phyloP scores from a whole-genome alignment of 768 basidiomycete species.

The Tulasnella sp. region DNA sequence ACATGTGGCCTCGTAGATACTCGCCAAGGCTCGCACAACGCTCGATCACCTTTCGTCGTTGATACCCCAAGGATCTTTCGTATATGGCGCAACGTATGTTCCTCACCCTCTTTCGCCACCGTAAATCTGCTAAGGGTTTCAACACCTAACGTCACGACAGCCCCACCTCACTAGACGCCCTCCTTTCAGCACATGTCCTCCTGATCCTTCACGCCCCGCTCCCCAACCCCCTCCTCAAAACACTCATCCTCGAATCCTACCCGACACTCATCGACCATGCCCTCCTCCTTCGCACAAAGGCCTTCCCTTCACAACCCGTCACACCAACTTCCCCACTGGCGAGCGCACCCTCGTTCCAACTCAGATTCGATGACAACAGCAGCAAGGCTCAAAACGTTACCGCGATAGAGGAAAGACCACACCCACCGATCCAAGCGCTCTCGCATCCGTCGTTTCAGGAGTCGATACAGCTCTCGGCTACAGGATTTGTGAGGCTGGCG shows the following conservation, averaged over 20 bases:
- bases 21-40: conserved; percentile 44
- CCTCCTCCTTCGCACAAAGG: conserved; percentile 33
- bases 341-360: not conserved
- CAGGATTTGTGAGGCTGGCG: not conserved
- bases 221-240: conserved; percentile 47
- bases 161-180: conserved; percentile 49
- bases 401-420: not conserved
- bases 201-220: conserved; percentile 48
- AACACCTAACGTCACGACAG: conserved; percentile 28
- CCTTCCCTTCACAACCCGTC: conserved; percentile 20
- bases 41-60: conserved; percentile 51
- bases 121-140: not conserved
- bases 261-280: conserved; percentile 50
- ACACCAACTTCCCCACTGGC: not conserved
- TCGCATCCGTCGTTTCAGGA: not conserved
- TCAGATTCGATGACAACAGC: too few species aligned
- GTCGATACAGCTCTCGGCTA: not conserved
- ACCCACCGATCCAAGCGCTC: conserved; percentile 1
- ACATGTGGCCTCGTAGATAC: conserved; percentile 32
- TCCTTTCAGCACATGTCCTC: conserved; percentile 57
- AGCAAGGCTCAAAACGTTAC: not conserved
- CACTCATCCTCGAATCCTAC: conserved; percentile 44
- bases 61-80: conserved; percentile 39
- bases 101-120: not conserved
- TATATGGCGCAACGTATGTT: conserved; percentile 41